phyloP scores from a whole-genome alignment of 306 rosid species.

The Pyrus communis region DNA sequence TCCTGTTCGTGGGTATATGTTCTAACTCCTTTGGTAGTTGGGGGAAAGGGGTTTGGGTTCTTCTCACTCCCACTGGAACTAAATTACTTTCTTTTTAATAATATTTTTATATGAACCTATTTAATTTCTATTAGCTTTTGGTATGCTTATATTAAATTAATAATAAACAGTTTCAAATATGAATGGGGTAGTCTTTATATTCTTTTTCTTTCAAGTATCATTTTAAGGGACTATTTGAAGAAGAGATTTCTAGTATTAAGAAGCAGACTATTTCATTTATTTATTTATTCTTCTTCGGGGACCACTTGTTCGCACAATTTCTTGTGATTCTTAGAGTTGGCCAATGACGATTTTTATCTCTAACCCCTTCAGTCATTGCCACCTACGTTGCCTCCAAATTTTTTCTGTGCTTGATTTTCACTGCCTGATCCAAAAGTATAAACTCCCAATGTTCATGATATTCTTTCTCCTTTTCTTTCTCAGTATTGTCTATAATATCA shows the following conservation, averaged over 20 bases:
- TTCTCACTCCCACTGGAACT: not conserved
- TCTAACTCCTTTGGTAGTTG: not conserved
- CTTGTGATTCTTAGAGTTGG: not conserved
- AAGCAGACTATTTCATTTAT: not conserved
- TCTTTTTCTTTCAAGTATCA: not conserved
- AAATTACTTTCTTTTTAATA: not conserved
- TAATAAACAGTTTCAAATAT: not conserved
- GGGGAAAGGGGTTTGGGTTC: not conserved
- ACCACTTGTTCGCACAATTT: not conserved
- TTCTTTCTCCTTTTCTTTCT: not conserved
- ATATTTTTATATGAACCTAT: no score
- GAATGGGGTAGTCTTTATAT: not conserved
- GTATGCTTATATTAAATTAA: no score
- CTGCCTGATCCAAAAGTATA: not conserved
- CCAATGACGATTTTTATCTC: not conserved
- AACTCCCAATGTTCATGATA: not conserved
- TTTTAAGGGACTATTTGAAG: not conserved
- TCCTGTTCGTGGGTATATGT: constrained; percentile 81
- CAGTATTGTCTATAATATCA: not conserved
- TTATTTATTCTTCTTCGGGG: no score
- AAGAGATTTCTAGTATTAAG: not conserved
- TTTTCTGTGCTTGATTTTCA: not conserved
- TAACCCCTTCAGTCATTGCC: not conserved
- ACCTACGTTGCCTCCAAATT: no score
- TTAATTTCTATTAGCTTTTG: no score